Evolutionary conservation across 176 grass and related monocot genomes (phyloP), one percentile per base, ranked within the genome.

Genomic region (Oryza meridionalis): DNA sequence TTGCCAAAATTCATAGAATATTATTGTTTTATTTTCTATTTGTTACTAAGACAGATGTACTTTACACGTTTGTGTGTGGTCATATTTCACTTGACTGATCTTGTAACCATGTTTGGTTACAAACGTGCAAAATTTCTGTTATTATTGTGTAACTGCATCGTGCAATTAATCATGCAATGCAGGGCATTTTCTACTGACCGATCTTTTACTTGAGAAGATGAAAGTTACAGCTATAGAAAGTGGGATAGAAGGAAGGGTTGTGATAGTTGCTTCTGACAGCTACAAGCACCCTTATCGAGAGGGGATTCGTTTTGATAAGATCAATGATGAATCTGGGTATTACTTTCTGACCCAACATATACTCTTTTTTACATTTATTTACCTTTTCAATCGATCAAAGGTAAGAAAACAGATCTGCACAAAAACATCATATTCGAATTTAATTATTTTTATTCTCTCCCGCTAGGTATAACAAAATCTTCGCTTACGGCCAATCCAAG

Each of bases 161-260:
- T 64, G 77, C 9, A 74, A 83, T 16, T 25, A 6, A 3, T 75
- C 40, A 44, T 31, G 24, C 72, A n/a, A 4, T 76, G 25, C 49
- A 94, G 89, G 92, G 24, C 92, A 91, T 88, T 94, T 94, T 87
- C 89, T 94, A 76, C 73, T 94, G 47, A 94, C 92, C 11, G 11
- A 92, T 73, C 92, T 94, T 90, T 75, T 91, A 69, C 50, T 88
- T 59, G 92, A 91, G 64, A 91, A 81, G 66, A 87, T 91, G 80
- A 89, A 91, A 78, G 81, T 76, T 71, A 86, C 87, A 11, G 72
- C 92, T 44, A 78, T 9, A 50, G 81, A 88, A 50, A 89, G 72
- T 45, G 84, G 77, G 25, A 74, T 81, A 26, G 92, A 94, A 87
- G 92, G 92, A 83, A 89, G 92, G 70, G 75, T 94, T 76, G 84